phyloP scores from a whole-genome alignment of 352 stramenopile genomes.

The Phytophthora quininea region DNA sequence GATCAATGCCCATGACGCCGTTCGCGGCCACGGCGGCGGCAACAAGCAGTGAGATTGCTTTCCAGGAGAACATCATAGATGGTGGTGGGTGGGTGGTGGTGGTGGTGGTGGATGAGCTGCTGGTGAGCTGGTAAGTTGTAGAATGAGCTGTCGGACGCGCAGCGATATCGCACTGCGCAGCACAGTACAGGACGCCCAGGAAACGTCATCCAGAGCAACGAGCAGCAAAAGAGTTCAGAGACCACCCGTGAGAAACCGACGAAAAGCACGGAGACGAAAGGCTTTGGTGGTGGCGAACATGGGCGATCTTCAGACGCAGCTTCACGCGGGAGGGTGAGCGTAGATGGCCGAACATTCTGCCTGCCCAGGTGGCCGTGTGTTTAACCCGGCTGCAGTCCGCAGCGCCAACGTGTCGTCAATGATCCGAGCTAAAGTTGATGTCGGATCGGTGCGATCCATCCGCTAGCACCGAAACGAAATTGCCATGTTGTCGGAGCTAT shows the following conservation, averaged over 20 bases:
- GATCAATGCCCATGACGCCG: conserved; percentile 15
- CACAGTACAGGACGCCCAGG: neutral
- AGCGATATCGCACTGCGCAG: neutral
- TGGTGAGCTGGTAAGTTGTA: conserved; percentile 13
- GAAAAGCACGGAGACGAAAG: neutral
- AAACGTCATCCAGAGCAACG: neutral
- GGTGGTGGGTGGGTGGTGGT: neutral
- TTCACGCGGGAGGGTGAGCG: neutral
- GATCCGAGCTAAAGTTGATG: neutral
- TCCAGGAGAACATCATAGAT: conserved; percentile 19
- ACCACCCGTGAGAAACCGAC: neutral
- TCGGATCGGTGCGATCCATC: conserved; percentile 7
- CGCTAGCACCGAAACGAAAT: conserved; percentile 22
- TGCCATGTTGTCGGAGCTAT: neutral
- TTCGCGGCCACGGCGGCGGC: conserved; percentile 23
- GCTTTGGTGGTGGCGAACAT: neutral
- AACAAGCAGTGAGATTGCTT: conserved; percentile 13
- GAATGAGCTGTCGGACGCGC: conserved; percentile 22
- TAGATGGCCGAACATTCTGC: conserved; percentile 14
- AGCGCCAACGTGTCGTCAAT: neutral
- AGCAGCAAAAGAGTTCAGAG: neutral
- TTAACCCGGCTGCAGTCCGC: conserved; percentile 1
- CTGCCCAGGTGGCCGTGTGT: conserved; percentile 7
- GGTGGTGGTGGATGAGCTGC: neutral
- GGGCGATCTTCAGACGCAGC: neutral